Conservation (phyloP, 2,329 filamentous ascomycete genomes). For the Gliomastix tumulicola region DNA sequence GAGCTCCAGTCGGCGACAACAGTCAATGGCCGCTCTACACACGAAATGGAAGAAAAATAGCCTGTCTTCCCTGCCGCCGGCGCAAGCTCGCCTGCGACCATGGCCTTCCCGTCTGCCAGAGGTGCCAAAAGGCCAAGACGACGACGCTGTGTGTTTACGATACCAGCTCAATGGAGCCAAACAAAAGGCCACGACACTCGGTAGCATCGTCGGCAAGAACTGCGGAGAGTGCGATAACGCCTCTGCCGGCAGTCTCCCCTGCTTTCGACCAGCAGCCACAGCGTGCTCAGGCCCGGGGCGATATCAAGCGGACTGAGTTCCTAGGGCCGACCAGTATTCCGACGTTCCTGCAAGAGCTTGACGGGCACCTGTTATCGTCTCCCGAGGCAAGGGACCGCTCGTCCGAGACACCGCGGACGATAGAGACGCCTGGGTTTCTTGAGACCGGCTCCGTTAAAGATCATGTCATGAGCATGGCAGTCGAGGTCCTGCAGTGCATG, state of each 20-base stretch:
- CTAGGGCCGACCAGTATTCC: no score
- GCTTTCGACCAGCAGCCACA: not conserved
- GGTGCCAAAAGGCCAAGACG: not conserved
- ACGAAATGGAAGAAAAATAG: not conserved
- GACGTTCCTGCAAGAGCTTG: no score
- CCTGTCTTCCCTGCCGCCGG: conserved; percentile 5
- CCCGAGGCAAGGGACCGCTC: no score
- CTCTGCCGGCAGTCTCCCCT: not conserved
- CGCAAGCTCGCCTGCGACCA: conserved; percentile 5
- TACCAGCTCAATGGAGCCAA: not conserved
- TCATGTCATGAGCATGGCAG: no score
- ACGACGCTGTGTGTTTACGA: not conserved
- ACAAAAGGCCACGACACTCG: not conserved
- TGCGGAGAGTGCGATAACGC: not conserved
- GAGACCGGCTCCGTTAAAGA: no score
- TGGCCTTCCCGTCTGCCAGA: not conserved
- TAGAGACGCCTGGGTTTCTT: no score
- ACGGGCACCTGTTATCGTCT: no score
- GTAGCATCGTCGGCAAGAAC: not conserved
- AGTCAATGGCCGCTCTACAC: no score
- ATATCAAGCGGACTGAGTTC: not conserved
- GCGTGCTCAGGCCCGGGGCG: not conserved
- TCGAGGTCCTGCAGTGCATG: no score
- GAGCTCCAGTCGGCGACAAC: no score
- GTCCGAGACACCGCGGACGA: no score